Conservation (phyloP, 2,329 filamentous ascomycete species). For the Pezicula rhizophila region DNA sequence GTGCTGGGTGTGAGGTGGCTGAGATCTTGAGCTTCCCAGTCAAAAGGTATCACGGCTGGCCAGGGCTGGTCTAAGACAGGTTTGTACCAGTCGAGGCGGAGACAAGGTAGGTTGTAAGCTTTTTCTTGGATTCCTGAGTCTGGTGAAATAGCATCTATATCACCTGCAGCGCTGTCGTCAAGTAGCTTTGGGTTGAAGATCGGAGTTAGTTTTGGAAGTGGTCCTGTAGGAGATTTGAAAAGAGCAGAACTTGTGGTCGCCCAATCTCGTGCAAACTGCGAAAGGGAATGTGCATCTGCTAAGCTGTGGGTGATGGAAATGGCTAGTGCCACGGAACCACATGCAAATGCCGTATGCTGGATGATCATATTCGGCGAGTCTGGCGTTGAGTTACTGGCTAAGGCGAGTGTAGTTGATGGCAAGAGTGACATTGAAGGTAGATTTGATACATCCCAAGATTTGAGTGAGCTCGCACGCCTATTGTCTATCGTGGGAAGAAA, state of each 20-base stretch:
- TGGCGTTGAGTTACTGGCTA: conserved; percentile 14
- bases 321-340: conserved; percentile 35
- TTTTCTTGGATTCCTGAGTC: conserved; percentile 21
- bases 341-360: conserved; percentile 35
- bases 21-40: conserved; percentile 18
- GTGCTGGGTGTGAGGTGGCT: conserved; percentile 24
- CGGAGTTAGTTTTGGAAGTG: conserved; percentile 17
- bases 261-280: conserved; percentile 38
- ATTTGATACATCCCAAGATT: conserved; percentile 29
- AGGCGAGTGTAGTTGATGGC: conserved; percentile 28
- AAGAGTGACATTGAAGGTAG: conserved; percentile 31
- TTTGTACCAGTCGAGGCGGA: conserved; percentile 41
- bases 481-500: conserved; percentile 26
- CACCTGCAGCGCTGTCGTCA: conserved; percentile 28
- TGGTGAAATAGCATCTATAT: conserved; percentile 19
- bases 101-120: conserved; percentile 35
- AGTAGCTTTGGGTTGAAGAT: conserved; percentile 36
- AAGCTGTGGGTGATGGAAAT: conserved; percentile 38
- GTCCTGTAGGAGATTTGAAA: conserved; percentile 1
- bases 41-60: conserved; percentile 14
- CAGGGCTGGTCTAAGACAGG: conserved; percentile 11
- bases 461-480: conserved; percentile 12
- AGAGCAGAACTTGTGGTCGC: conserved; percentile 25
- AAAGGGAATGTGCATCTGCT: conserved; percentile 37
- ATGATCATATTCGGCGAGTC: conserved; percentile 26